Conservation (phyloP, 371 early-diverging fungal species). For the Mucor circinelloides region DNA sequence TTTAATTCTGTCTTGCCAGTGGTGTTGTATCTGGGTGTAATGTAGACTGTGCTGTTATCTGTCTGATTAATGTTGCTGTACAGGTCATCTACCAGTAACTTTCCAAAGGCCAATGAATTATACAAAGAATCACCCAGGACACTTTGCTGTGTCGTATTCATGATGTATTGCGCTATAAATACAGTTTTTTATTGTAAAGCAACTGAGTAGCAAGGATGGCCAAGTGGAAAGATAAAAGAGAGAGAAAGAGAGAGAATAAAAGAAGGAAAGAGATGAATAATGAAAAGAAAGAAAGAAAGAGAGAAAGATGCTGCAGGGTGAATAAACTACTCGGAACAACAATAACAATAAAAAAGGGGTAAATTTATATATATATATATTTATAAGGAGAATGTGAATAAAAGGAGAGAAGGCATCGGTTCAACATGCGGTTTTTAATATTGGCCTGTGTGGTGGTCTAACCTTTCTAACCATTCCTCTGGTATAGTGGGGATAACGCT, state of each 20-base stretch:
- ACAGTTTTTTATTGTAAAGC: neutral
- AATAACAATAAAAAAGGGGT: neutral
- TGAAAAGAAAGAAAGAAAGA: constrained; percentile 2
- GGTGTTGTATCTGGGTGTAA: constrained; percentile 43
- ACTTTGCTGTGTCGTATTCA: constrained; percentile 18
- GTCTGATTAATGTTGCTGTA: constrained; percentile 40
- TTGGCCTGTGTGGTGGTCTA: constrained; percentile 30
- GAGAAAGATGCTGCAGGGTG: constrained; percentile 2
- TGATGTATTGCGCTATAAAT: neutral
- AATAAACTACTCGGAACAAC: neutral
- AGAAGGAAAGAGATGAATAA: neutral
- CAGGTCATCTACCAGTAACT: constrained; percentile 29
- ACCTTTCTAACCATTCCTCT: constrained; percentile 51
- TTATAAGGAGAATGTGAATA: neutral
- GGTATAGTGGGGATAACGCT: constrained; percentile 48
- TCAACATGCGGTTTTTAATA: neutral
- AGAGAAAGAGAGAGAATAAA: constrained; percentile 4
- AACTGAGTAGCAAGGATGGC: neutral
- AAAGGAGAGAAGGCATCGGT: neutral
- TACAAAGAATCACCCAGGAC: constrained; percentile 9
- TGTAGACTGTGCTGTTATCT: constrained; percentile 42
- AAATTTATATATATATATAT: neutral
- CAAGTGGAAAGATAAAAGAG: neutral
- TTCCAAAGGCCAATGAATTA: constrained; percentile 35
- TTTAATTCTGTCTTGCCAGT: constrained; percentile 41